Evolutionary conservation across 805 yeast genomes (phyloP).

Genomic region (Zygotorulaspora sp.): DNA sequence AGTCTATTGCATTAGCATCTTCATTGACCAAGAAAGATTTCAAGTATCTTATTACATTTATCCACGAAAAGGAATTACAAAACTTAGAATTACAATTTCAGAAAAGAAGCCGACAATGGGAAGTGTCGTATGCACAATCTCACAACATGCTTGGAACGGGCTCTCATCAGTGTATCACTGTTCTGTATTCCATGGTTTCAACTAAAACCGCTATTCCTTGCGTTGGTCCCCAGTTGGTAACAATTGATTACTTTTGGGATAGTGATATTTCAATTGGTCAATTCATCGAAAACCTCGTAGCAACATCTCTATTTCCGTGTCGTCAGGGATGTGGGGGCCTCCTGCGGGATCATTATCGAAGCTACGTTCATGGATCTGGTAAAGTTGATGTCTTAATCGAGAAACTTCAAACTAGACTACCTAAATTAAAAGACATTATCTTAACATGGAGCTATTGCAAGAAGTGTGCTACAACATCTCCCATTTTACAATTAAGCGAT

Average conservation of each 20-base stretch:
- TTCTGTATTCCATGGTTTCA: slow-evolving; percentile 77
- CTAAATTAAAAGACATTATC: slow-evolving; percentile 62
- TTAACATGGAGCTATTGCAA: slow-evolving; percentile 92
- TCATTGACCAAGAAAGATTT: slow-evolving; percentile 34
- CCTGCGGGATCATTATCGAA: slow-evolving; percentile 69
- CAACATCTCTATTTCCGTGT: slow-evolving; percentile 63
- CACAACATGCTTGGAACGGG: slow-evolving; percentile 63
- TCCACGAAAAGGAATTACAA: slow-evolving; percentile 33
- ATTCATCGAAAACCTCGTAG: slow-evolving; percentile 73
- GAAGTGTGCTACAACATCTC: slow-evolving; percentile 67
- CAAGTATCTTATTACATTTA: slow-evolving; percentile 31
- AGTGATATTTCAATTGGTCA: slow-evolving; percentile 88
- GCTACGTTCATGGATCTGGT: slow-evolving; percentile 85
- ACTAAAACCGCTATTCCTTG: slow-evolving; percentile 87
- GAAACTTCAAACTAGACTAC: slow-evolving; percentile 48
- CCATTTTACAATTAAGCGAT: slow-evolving; percentile 77
- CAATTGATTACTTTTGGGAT: slow-evolving; percentile 84
- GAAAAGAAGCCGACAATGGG: slow-evolving; percentile 58
- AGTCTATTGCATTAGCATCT: slow-evolving; percentile 25
- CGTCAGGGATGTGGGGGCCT: slow-evolving; percentile 76
- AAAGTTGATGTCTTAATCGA: slow-evolving; percentile 76
- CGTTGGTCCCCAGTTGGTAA: slow-evolving; percentile 79
- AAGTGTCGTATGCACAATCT: slow-evolving; percentile 47
- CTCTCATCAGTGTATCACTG: slow-evolving; percentile 72
- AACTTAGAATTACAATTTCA: slow-evolving; percentile 32